Evolutionary conservation across 805 yeast genomes (phyloP).

Genomic region (Sungouiozyma ichnusensis): DNA sequence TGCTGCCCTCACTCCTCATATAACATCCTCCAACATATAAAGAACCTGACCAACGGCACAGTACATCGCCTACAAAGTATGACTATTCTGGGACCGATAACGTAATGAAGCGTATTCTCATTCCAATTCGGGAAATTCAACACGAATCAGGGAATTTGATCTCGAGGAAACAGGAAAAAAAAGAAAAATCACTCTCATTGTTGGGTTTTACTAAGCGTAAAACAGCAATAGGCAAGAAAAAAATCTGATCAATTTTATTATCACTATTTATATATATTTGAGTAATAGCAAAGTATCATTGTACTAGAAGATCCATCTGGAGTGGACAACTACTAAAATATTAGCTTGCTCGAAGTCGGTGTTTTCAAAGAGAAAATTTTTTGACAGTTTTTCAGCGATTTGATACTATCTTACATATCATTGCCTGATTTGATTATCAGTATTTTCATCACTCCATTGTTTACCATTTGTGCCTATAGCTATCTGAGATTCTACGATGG

Average conservation of each 20-base stretch:
- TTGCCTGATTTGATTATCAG: too few species aligned
- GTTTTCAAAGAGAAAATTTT: too few species aligned
- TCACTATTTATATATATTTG: too few species aligned
- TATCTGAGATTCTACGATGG: constrained; percentile 8
- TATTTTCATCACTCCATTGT: too few species aligned
- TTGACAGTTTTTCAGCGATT: too few species aligned
- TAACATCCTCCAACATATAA: not conserved
- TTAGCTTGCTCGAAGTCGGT: too few species aligned
- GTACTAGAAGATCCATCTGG: too few species aligned
- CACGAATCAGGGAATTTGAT: not conserved
- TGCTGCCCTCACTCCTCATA: not conserved
- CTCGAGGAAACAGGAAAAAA: not conserved
- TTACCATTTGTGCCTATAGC: too few species aligned
- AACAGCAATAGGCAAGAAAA: not conserved
- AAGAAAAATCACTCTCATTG: not conserved
- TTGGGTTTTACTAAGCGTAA: not conserved
- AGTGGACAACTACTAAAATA: too few species aligned
- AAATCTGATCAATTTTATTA: too few species aligned
- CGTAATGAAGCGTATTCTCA: not conserved
- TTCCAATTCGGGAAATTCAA: not conserved
- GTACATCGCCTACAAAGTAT: not conserved
- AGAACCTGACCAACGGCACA: not conserved
- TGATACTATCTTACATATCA: too few species aligned
- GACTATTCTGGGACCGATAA: not conserved
- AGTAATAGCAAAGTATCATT: too few species aligned